Conservation (phyloP, 306 rosid genomes). For the Sophora flavescens region DNA sequence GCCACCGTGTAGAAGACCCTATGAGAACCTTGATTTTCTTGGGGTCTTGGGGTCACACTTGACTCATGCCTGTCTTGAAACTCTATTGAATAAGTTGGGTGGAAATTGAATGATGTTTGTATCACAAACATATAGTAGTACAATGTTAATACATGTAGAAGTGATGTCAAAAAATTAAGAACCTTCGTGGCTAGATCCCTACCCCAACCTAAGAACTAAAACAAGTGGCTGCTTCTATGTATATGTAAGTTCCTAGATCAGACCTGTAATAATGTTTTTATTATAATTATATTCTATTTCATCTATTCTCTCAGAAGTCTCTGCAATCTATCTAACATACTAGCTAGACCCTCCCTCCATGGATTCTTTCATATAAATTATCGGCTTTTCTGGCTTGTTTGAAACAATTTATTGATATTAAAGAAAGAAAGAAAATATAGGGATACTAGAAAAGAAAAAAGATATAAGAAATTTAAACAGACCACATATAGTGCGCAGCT, state of each 20-base stretch:
- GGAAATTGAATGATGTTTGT: constrained; percentile 22
- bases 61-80: not conserved
- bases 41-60: constrained; percentile 54
- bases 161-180: not conserved
- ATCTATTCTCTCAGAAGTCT: not conserved
- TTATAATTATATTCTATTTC: not conserved
- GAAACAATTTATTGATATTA: too few species aligned
- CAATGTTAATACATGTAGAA: not conserved
- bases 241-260: not conserved
- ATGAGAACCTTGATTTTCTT: constrained; percentile 61
- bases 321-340: not conserved
- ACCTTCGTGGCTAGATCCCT: too few species aligned
- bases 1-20: constrained; percentile 50
- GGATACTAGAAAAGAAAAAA: too few species aligned
- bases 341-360: not conserved
- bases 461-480: too few species aligned
- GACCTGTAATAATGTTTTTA: not conserved
- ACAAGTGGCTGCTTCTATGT: not conserved
- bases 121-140: not conserved
- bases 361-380: not conserved
- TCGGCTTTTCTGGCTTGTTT: too few species aligned
- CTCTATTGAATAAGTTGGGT: not conserved
- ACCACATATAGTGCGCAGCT: too few species aligned
- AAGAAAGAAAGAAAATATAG: too few species aligned
- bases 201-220: not conserved